phyloP scores from a whole-genome alignment of 2,329 filamentous ascomycete genomes.

The Cladosporium velox region DNA sequence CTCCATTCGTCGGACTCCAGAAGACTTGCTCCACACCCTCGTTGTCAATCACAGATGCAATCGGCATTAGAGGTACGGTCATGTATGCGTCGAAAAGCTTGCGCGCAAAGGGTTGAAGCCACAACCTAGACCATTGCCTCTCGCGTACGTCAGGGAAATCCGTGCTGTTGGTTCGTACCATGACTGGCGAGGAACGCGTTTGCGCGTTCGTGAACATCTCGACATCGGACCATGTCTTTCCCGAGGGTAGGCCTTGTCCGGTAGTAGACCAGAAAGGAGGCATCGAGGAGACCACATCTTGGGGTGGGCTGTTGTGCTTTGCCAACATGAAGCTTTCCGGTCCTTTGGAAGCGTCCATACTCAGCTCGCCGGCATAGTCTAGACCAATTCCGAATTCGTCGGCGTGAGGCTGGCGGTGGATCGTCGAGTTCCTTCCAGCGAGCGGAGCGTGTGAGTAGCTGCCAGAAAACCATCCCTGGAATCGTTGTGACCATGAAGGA shows the following conservation, averaged over 20 bases:
- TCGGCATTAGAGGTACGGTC: conserved; percentile 4
- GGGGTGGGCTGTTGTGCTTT: background rate
- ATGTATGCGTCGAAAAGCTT: conserved; percentile 4
- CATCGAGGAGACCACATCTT: conserved; percentile 1
- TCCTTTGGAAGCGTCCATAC: background rate
- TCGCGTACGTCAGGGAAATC: background rate
- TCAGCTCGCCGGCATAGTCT: conserved; percentile 6
- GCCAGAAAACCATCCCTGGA: background rate
- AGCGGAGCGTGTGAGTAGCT: background rate
- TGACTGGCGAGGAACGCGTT: background rate
- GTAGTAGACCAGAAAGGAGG: conserved; percentile 11
- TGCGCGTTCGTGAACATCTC: conserved; percentile 1
- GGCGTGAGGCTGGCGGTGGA: background rate
- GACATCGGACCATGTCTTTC: conserved; percentile 11
- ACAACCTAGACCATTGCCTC: background rate
- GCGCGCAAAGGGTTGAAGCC: background rate
- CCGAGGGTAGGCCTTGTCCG: background rate
- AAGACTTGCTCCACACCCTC: conserved; percentile 9
- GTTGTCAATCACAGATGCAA: background rate
- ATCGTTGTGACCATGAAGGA: background rate
- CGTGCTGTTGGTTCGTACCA: background rate
- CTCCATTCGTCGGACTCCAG: conserved; percentile 4
- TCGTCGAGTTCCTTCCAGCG: background rate
- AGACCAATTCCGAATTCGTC: conserved; percentile 16
- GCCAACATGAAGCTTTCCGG: background rate